Conservation (phyloP, 2,329 filamentous ascomycete genomes). For the Fusarium odoratissimum region DNA sequence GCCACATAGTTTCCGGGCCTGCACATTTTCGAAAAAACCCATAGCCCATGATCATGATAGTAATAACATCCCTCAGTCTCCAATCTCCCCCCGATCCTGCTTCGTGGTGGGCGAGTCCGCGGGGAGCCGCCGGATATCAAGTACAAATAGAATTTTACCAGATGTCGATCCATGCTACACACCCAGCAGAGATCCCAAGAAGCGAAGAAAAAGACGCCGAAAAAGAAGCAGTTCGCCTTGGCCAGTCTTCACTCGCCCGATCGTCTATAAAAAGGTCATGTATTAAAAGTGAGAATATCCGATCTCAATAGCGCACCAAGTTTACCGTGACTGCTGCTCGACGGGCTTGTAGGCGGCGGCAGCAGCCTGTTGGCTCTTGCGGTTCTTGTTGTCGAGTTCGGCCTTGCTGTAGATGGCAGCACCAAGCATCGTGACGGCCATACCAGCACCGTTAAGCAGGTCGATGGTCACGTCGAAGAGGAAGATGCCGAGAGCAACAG, state of each 20-base stretch:
- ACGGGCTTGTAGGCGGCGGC: slow-evolving; percentile 51
- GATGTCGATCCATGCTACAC: slow-evolving; percentile 14
- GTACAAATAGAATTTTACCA: slow-evolving; percentile 29
- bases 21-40: slow-evolving; percentile 39
- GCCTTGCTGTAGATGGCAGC: slow-evolving; percentile 69
- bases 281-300: slow-evolving; percentile 40
- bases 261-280: slow-evolving; percentile 45
- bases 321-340: slow-evolving; percentile 47
- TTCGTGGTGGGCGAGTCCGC: slow-evolving; percentile 10
- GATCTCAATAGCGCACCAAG: slow-evolving; percentile 13
- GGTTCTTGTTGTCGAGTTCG: slow-evolving; percentile 62
- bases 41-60: slow-evolving; percentile 46
- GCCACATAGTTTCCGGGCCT: slow-evolving; percentile 27
- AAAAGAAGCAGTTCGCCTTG: slow-evolving; percentile 32
- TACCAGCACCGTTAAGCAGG: slow-evolving; percentile 66
- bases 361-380: slow-evolving; percentile 46
- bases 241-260: slow-evolving; percentile 25
- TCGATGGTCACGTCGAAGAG: slow-evolving; percentile 64
- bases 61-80: slow-evolving; percentile 33
- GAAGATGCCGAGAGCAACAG: slow-evolving; percentile 64
- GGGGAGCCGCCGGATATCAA: slow-evolving; percentile 26
- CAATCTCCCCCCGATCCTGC: slow-evolving; percentile 22
- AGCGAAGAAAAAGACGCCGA: slow-evolving; percentile 30
- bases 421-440: slow-evolving; percentile 65
- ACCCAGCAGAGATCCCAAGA: slow-evolving; percentile 17